A percentile compares a stretch with the other conserved stretches of the same genome.
phyloP scores from a whole-genome alignment of 1,284 basidiomycete genomes.

The Cutaneotrichosporon curvatum region DNA sequence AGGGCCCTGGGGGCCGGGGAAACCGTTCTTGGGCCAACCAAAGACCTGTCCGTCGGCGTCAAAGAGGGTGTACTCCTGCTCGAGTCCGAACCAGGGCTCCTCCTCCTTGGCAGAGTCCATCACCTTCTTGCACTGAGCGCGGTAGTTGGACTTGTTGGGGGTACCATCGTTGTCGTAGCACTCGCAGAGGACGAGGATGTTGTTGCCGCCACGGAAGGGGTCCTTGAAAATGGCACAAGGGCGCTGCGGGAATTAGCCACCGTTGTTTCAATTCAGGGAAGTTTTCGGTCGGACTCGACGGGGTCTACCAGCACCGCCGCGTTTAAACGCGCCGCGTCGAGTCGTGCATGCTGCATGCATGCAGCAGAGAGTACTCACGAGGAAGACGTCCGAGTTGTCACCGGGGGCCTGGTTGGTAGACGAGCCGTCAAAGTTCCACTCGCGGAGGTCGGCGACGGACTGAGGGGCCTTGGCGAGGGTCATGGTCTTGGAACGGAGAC shows the following conservation, averaged over 20 bases:
- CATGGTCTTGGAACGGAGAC: conserved; percentile 88
- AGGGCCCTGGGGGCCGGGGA: conserved; percentile 98
- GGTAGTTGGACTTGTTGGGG: conserved; percentile 94
- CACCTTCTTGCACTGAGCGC: conserved; percentile 80
- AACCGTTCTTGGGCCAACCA: conserved; percentile 98
- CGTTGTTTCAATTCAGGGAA: background rate
- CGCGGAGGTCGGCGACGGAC: conserved; percentile 52
- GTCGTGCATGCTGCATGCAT: too few relatives aligned
- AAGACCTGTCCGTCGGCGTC: conserved; percentile 84
- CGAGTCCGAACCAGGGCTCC: conserved; percentile 94
- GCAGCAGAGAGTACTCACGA: conserved; percentile 45
- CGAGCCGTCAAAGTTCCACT: conserved; percentile 99
- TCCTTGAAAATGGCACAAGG: conserved; percentile 97
- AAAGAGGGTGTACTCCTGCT: conserved; percentile 99
- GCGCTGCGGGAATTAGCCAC: conserved; percentile 48
- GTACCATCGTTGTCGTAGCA: conserved; percentile 99
- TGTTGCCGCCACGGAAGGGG: conserved; percentile 97
- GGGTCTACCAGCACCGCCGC: too few relatives aligned
- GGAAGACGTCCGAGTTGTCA: conserved; percentile 92
- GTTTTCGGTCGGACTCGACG: too few relatives aligned
- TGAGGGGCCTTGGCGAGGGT: conserved; percentile 40
- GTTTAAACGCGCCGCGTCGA: too few relatives aligned
- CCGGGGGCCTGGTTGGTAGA: conserved; percentile 95
- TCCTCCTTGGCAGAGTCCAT: conserved; percentile 79
- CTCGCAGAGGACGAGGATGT: conserved; percentile 93